Conservation (phyloP, 148 eudicot genomes). For the Pharnaceum exiguum region DNA sequence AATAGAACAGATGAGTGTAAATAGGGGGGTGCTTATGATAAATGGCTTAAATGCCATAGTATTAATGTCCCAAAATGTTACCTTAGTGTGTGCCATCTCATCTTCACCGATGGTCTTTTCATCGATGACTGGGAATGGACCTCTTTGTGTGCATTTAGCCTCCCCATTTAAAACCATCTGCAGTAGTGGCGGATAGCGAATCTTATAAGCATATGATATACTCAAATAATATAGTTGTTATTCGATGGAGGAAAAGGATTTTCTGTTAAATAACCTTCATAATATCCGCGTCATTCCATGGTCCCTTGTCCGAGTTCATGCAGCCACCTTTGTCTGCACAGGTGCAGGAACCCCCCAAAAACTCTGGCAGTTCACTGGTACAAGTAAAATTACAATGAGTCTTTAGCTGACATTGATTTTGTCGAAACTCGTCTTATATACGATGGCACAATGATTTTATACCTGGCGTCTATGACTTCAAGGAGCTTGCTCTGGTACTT, state of each 20-base stretch:
- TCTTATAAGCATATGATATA: not conserved
- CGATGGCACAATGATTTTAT: slow-evolving; percentile 8
- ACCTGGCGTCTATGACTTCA: slow-evolving; percentile 88
- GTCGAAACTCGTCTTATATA: no score
- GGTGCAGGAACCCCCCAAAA: slow-evolving; percentile 79
- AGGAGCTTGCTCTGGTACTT: slow-evolving; percentile 90
- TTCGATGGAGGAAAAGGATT: not conserved
- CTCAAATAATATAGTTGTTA: not conserved
- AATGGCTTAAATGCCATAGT: not conserved
- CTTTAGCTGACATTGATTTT: no score
- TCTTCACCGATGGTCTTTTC: slow-evolving; percentile 65
- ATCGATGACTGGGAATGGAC: slow-evolving; percentile 36
- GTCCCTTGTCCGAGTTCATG: slow-evolving; percentile 84
- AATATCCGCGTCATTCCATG: slow-evolving; percentile 82
- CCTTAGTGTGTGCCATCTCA: slow-evolving; percentile 33
- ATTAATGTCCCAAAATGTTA: slow-evolving; percentile 3
- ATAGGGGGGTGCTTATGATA: not conserved
- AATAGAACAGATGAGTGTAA: not conserved
- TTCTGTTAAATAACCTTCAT: slow-evolving; percentile 47
- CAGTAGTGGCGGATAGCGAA: not conserved
- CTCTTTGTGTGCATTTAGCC: slow-evolving; percentile 56
- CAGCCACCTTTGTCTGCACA: slow-evolving; percentile 84
- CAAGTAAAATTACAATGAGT: slow-evolving; percentile 1
- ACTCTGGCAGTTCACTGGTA: slow-evolving; percentile 83
- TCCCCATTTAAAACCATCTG: slow-evolving; percentile 91